These are phyloP conservation scores for Trametes gibbosa DNA, from an alignment of 768 basidiomycete species.

Conservation along the genomic window DNA sequence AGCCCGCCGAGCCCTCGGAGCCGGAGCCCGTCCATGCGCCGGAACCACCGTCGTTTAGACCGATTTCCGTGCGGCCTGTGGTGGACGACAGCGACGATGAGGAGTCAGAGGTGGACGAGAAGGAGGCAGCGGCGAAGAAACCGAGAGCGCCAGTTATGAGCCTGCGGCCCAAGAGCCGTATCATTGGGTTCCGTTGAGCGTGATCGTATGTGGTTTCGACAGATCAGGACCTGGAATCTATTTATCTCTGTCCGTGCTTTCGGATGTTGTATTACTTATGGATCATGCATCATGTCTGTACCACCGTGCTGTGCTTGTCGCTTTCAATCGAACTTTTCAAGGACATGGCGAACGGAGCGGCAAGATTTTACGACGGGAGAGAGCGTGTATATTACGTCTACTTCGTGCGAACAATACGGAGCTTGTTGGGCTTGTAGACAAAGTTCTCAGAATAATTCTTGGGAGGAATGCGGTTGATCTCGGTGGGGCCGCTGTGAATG, in stretches of 20 bases:
- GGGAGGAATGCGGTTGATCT: slow-evolving; percentile 67
- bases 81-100: slow-evolving; percentile 59
- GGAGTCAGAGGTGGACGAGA: slow-evolving; percentile 50
- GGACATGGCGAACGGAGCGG: not conserved
- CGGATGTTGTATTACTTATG: slow-evolving; percentile 1
- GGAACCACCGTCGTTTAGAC: not conserved
- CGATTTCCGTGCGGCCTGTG: not conserved
- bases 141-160: slow-evolving; percentile 54
- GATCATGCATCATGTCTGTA: slow-evolving; percentile 2
- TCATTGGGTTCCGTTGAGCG: slow-evolving; percentile 50
- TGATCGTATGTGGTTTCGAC: not conserved
- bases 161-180: slow-evolving; percentile 54
- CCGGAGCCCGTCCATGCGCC: not conserved
- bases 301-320: not conserved
- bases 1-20: slow-evolving; percentile 54
- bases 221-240: not conserved
- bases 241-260: not conserved
- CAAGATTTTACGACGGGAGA: too few relatives aligned
- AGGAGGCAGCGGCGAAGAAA: slow-evolving; percentile 39
- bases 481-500: slow-evolving; percentile 22
- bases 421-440: slow-evolving; percentile 72
- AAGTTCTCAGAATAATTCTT: slow-evolving; percentile 94
- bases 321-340: not conserved
- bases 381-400: slow-evolving; percentile 43
- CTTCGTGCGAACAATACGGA: slow-evolving; percentile 88